Base-by-base conservation (phyloP, 306 rosid species). In the Lablab purpureus region DNA sequence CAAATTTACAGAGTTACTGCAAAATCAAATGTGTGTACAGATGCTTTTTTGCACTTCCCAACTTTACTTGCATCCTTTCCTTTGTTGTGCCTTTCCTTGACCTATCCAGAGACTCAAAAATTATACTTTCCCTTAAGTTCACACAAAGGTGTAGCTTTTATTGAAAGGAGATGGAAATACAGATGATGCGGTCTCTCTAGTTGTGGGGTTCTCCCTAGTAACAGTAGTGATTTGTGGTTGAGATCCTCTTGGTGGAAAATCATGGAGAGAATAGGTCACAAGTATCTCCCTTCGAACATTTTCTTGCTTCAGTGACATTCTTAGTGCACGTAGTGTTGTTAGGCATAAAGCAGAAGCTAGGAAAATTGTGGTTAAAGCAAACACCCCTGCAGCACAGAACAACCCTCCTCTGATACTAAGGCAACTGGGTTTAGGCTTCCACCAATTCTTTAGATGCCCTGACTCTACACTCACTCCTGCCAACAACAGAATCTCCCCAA, bases 401-500 rank as follows among this genome's bases (percentile, higher is more conserved):
- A 92, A 43, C 0, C 97, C 97, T 83, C 85, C 77, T 79, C 80
- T 45, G 43, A 86, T 69, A 4, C 69, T 60, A 4, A 85, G 82
- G 60, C 96, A 92, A 34, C 72, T 92, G 4, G 77, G 50, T 67
- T 73, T 86, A 12, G 93, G 87, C 28, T n/a, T 86, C 0, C 64
- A 76, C 97, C 97, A 92, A 30, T 90, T 86, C 37, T 76, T 89
- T 18, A 89, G 71, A 78, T 92, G 93, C 0, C 96, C 93, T 0
- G 92, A 89, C 71, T 90, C 97, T 21, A 89, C 89, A 28, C 82
- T 80, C 8, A 92, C n/a, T 51, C 93, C 92, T 32, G 83, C 80
- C 71, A 90, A 49, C 46, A 92, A 41, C 77, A 92, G 30, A 25
- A 86, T 85, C 74, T 92, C 97, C 25, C 88, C 97, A 43, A 86